Evolutionary conservation across 352 stramenopile species (phyloP).

Genomic region (Globisporangium solare): DNA sequence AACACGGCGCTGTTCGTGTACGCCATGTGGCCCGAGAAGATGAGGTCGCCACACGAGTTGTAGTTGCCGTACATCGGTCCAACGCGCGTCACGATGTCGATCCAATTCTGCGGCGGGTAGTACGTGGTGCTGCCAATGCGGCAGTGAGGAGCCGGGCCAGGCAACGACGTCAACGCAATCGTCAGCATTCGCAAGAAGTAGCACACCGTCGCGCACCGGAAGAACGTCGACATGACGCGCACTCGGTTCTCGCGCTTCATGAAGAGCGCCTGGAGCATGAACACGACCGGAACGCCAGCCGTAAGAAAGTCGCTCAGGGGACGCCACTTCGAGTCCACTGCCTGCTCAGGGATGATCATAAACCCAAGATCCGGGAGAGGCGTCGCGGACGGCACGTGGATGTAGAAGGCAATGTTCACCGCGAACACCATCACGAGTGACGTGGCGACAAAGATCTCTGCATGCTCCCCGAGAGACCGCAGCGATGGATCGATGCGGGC

Average conservation of each 20-base stretch:
- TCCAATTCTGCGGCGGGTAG: constrained; percentile 55
- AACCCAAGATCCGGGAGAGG: constrained; percentile 72
- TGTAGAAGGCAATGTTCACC: constrained; percentile 68
- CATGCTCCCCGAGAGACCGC: constrained; percentile 42
- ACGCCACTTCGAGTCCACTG: constrained; percentile 47
- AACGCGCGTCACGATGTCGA: constrained; percentile 71
- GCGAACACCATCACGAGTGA: constrained; percentile 64
- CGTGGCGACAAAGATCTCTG: constrained; percentile 64
- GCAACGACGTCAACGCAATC: constrained; percentile 63
- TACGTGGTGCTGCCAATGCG: constrained; percentile 42
- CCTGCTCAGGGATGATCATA: constrained; percentile 65
- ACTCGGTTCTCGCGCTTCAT: constrained; percentile 50
- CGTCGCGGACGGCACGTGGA: constrained; percentile 51
- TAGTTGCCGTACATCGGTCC: constrained; percentile 69
- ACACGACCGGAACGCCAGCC: constrained; percentile 47
- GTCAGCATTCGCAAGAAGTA: constrained; percentile 71
- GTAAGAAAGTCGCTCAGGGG: constrained; percentile 68
- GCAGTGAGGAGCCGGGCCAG: constrained; percentile 66
- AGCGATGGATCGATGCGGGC: constrained; percentile 34
- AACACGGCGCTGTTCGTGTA: constrained; percentile 68
- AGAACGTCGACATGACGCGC: constrained; percentile 51
- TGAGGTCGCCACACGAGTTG: constrained; percentile 73
- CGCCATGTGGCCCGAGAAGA: constrained; percentile 75
- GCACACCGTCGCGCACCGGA: constrained; percentile 60
- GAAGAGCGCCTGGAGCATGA: constrained; percentile 46